Evolutionary conservation across 1,284 basidiomycete species (phyloP).

Genomic region (Leucoagaricus sp.): DNA sequence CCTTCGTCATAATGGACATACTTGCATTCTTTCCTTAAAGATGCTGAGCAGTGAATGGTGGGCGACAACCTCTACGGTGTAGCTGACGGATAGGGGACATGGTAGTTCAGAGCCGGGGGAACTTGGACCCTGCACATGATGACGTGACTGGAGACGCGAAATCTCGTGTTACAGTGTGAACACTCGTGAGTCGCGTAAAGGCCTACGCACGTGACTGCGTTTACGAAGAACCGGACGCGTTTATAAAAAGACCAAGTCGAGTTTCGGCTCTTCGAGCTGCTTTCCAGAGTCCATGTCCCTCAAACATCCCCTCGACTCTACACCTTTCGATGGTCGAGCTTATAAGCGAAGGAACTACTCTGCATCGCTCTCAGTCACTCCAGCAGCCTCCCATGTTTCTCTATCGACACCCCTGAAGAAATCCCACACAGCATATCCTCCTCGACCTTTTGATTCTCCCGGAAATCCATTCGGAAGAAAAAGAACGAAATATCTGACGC

Average conservation of each 20-base stretch:
- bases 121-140: not conserved
- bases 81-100: no score
- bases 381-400: conserved; percentile 6
- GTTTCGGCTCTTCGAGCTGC: not conserved
- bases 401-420: conserved; percentile 24
- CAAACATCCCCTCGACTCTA: conserved; percentile 22
- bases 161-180: not conserved
- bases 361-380: conserved; percentile 21
- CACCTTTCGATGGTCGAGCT: conserved; percentile 12
- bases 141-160: not conserved
- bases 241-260: conserved; percentile 8
- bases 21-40: no score
- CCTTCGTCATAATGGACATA: not conserved
- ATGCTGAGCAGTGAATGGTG: no score
- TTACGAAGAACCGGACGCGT: conserved; percentile 6
- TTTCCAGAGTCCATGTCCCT: conserved; percentile 16
- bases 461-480: conserved; percentile 56
- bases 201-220: conserved; percentile 11
- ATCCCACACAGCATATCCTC: conserved; percentile 33
- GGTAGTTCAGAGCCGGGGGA: no score
- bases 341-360: conserved; percentile 20
- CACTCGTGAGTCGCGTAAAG: not conserved
- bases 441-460: conserved; percentile 50
- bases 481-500: conserved; percentile 31
- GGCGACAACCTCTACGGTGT: no score